phyloP scores from a whole-genome alignment of 768 basidiomycete genomes.

The Suillus subluteus region DNA sequence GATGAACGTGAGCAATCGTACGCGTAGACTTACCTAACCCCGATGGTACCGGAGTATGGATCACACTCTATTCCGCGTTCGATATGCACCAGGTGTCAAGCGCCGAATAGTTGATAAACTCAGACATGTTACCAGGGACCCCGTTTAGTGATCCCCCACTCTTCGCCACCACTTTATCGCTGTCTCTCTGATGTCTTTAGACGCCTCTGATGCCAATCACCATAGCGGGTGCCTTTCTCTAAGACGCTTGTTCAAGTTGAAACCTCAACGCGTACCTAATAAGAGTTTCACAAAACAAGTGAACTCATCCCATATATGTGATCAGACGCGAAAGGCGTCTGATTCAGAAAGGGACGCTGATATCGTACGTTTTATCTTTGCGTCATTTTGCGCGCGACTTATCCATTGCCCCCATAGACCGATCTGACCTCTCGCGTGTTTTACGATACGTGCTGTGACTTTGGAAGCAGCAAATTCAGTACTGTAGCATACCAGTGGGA shows the following conservation, averaged over 20 bases:
- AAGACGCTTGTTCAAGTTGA: slow-evolving; percentile 22
- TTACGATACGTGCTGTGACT: slow-evolving; percentile 49
- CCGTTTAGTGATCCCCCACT: slow-evolving; percentile 12
- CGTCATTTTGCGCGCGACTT: slow-evolving; percentile 8
- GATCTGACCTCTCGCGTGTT: slow-evolving; percentile 28
- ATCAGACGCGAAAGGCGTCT: neutral
- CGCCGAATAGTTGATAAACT: slow-evolving; percentile 36
- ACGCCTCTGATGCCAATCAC: slow-evolving; percentile 29
- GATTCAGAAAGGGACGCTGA: neutral
- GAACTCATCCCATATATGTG: neutral
- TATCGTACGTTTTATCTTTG: neutral
- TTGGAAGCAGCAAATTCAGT: slow-evolving; percentile 35
- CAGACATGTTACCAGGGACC: slow-evolving; percentile 24
- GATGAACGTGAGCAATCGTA: slow-evolving; percentile 14
- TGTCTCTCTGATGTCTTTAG: slow-evolving; percentile 24
- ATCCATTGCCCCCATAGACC: neutral
- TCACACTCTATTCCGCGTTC: slow-evolving; percentile 26
- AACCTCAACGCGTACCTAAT: slow-evolving; percentile 1
- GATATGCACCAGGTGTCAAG: slow-evolving; percentile 20
- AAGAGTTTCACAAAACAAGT: slow-evolving; percentile 1
- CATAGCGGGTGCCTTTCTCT: slow-evolving; percentile 26
- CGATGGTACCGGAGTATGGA: slow-evolving; percentile 33
- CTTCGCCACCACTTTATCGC: slow-evolving; percentile 15
- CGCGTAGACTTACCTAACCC: slow-evolving; percentile 23
- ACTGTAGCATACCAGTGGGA: slow-evolving; percentile 36